Evolutionary conservation across 1,284 basidiomycete species (phyloP), one percentile per base, ranked within the genome.

Genomic region (Tilletia setariae): DNA sequence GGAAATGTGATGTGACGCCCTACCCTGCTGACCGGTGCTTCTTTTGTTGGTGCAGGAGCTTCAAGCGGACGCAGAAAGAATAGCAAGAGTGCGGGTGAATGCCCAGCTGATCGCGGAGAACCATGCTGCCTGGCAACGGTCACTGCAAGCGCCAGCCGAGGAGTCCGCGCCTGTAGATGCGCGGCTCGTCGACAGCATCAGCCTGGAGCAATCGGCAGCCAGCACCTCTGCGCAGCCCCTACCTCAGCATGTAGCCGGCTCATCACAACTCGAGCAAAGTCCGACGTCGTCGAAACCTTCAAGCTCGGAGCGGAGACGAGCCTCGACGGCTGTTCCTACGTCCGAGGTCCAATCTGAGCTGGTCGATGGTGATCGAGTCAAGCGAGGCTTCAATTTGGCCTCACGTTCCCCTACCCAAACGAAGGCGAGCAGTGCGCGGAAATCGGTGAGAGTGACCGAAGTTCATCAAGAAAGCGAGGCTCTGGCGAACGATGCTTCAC

Each of bases 81-180:
- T 61, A 13, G 28, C 28, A 61, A 11, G 56, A 21, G 56, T 61
- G 13, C 56, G 32, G 56, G 56, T 30, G 8, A 61, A 61, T 40
- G 56, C 56, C 9, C 23, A 40, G 28, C 56, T 61, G 30, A 61
- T 61, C n/a, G 56, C 23, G 2, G 56, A 32, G 15, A 11, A 30
- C 11, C 28, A 61, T 21, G 56, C 56, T 16, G 56, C 56, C 23
- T 61, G 56, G 56, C 28, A 30, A 1, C 16, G 28, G 32, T 61
- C 56, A 1, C 56, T 61, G 1, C 56, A 61, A 35, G 56, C 56
- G 28, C 56, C 56, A 9, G 28, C 56, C 2, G 28, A 32, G 28
- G 56, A 61, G 1, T 25, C 30, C 16, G 32, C 56, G 13, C 32
- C 25, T 6, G 15, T 25, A 30, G 56, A 32, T 15, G 56, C 56